Conservation (phyloP, 2,329 filamentous ascomycete genomes). For the Exophiala alcalophila region DNA sequence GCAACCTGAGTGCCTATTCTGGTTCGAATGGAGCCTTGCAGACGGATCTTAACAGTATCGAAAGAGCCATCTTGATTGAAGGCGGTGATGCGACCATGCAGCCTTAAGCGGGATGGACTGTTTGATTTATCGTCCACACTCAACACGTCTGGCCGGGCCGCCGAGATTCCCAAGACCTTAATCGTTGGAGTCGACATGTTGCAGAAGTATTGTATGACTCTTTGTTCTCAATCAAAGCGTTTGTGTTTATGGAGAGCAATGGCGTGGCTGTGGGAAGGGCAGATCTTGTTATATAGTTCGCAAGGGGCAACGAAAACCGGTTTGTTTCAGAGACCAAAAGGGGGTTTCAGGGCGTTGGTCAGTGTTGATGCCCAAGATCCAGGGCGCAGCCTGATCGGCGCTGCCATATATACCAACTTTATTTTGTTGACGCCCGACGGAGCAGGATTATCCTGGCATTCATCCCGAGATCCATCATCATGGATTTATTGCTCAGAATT, state of each 20-base stretch:
- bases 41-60: slow-evolving; percentile 17
- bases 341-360: slow-evolving; percentile 3
- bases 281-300: no score
- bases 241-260: no score
- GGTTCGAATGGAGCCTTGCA: slow-evolving; percentile 19
- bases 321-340: slow-evolving; percentile 17
- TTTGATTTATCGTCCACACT: slow-evolving; percentile 9
- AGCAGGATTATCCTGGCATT: slow-evolving; percentile 3
- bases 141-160: slow-evolving; percentile 1
- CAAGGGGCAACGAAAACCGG: slow-evolving; percentile 5
- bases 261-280: no score
- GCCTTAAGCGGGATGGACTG: slow-evolving; percentile 5
- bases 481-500: no score
- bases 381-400: slow-evolving; percentile 5
- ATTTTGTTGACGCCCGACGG: slow-evolving; percentile 6
- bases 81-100: slow-evolving; percentile 19
- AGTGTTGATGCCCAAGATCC: slow-evolving; percentile 19
- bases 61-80: slow-evolving; percentile 18
- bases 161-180: slow-evolving; percentile 18
- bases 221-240: no score
- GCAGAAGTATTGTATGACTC: no score
- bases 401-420: slow-evolving; percentile 10
- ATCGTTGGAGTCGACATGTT: slow-evolving; percentile 20
- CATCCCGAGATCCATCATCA: no score
- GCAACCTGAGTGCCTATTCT: slow-evolving; percentile 17